Evolutionary conservation across 2,329 filamentous ascomycete species (phyloP).

Genomic region (Calonectria henricotiae): DNA sequence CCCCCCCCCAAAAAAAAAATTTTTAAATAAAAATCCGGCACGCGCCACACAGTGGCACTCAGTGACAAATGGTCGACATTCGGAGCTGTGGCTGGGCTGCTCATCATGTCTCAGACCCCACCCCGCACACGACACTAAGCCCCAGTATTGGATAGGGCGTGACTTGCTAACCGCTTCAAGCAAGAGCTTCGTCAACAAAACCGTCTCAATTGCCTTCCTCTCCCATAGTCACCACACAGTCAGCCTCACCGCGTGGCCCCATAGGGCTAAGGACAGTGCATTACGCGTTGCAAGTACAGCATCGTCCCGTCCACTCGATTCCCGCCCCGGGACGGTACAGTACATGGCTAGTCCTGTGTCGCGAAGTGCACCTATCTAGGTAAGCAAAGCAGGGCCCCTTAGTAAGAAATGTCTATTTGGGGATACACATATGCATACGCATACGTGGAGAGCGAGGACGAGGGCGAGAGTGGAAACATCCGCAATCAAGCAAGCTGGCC

Average conservation of each 20-base stretch:
- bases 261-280: constrained; percentile 35
- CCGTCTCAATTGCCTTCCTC: not conserved
- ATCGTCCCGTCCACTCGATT: constrained; percentile 30
- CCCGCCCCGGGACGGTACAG: constrained; percentile 14
- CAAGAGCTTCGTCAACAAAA: constrained; percentile 28
- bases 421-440: not conserved
- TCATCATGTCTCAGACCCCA: not conserved
- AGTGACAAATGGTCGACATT: not conserved
- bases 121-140: constrained; percentile 19
- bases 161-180: constrained; percentile 25
- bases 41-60: constrained; percentile 24
- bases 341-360: constrained; percentile 10
- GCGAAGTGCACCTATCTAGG: constrained; percentile 16
- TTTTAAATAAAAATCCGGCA: constrained; percentile 6
- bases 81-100: no score
- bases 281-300: constrained; percentile 29
- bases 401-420: constrained; percentile 17
- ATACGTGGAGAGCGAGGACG: not conserved
- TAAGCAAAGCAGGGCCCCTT: constrained; percentile 19
- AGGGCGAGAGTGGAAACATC: not conserved
- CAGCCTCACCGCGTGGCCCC: constrained; percentile 37
- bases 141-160: constrained; percentile 26
- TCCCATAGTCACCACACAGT: constrained; percentile 6
- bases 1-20: not conserved
- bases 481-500: not conserved